These are phyloP conservation scores for Alternaria atra DNA, from an alignment of 2,329 filamentous ascomycete species.

Conservation along the genomic window DNA sequence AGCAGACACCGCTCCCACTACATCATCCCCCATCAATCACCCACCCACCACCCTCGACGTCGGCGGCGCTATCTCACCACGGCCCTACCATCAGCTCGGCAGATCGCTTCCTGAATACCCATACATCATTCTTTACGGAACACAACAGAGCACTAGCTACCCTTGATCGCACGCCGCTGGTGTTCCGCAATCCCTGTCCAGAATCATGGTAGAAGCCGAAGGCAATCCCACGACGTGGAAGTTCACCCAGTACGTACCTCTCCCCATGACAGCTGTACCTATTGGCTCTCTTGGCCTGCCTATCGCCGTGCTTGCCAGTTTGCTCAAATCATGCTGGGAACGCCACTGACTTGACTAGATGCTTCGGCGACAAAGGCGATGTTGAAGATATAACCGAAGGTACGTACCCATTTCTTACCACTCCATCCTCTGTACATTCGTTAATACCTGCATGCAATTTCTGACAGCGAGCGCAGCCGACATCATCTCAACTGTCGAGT, in stretches of 20 bases:
- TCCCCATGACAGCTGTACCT: not conserved
- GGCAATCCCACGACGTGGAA: constrained; percentile 97
- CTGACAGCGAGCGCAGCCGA: constrained; percentile 66
- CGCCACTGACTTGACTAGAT: constrained; percentile 66
- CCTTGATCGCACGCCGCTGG: constrained; percentile 20
- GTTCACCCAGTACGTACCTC: constrained; percentile 88
- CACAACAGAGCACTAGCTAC: constrained; percentile 23
- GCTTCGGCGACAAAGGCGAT: constrained; percentile 99
- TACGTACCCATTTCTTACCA: constrained; percentile 52
- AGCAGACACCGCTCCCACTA: constrained; percentile 36
- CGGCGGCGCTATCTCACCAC: constrained; percentile 38
- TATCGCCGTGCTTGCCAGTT: not conserved
- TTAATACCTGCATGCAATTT: constrained; percentile 19
- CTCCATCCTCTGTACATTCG: not conserved
- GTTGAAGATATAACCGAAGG: constrained; percentile 99
- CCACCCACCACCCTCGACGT: constrained; percentile 39
- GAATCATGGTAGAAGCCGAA: constrained; percentile 95
- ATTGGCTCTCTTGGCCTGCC: not conserved
- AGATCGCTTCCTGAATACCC: constrained; percentile 17
- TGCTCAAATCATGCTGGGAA: not conserved
- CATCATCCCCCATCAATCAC: constrained; percentile 34
- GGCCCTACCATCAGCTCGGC: constrained; percentile 20
- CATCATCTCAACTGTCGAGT: constrained; percentile 91
- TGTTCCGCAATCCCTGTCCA: constrained; percentile 18
- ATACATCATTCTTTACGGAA: constrained; percentile 7